Evolutionary conservation across 441 rosid species (phyloP).

Genomic region (Arabidopsis lyrata): DNA sequence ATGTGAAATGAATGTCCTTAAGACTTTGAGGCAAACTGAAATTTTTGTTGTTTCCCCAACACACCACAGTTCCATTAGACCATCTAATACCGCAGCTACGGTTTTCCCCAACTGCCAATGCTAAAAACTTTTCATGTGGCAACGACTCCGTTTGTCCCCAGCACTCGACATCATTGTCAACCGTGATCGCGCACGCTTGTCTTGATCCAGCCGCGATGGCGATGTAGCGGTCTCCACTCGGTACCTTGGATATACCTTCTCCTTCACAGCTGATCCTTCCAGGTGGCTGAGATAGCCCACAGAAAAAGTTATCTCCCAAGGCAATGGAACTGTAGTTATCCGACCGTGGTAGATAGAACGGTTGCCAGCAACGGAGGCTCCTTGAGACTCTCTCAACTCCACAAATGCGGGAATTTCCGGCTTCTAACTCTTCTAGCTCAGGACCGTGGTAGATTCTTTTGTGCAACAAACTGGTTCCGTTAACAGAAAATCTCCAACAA

Average conservation of each 20-base stretch:
- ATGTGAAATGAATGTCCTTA: constrained; percentile 27
- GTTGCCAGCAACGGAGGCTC: constrained; percentile 57
- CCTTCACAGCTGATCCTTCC: constrained; percentile 42
- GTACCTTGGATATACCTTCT: constrained; percentile 2
- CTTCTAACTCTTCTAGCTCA: constrained; percentile 48
- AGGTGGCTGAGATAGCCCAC: constrained; percentile 51
- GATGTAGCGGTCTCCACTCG: constrained; percentile 41
- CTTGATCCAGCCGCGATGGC: constrained; percentile 58
- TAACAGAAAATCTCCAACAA: constrained; percentile 63
- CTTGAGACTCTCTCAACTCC: constrained; percentile 51
- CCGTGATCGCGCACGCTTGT: constrained; percentile 56
- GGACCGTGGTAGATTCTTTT: constrained; percentile 53
- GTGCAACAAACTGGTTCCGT: constrained; percentile 20
- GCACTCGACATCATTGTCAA: constrained; percentile 42
- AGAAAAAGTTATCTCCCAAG: constrained; percentile 55
- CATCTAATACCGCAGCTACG: constrained; percentile 59
- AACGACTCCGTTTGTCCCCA: constrained; percentile 49
- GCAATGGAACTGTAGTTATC: constrained; percentile 45
- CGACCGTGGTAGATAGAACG: constrained; percentile 7
- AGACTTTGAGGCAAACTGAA: constrained; percentile 53
- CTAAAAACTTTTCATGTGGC: constrained; percentile 50
- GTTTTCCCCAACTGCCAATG: constrained; percentile 56
- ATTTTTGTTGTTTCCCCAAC: constrained; percentile 60
- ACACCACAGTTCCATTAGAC: constrained; percentile 48
- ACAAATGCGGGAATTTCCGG: constrained; percentile 54